These are phyloP conservation scores for Pharnaceum exiguum DNA, from an alignment of 148 eudicot species.

Conservation along the genomic window DNA sequence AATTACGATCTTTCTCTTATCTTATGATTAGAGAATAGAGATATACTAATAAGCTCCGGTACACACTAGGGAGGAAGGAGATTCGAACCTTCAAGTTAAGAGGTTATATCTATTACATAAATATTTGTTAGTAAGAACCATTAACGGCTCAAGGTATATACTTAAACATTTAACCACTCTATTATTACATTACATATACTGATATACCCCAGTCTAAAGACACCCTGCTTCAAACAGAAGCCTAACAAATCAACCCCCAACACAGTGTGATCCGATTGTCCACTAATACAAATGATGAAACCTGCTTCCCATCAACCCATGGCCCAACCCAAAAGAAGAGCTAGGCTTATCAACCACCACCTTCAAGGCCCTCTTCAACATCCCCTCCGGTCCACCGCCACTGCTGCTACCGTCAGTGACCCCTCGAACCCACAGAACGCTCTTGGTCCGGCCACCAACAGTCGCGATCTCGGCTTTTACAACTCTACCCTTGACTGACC, in stretches of 20 bases:
- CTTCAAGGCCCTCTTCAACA: slow-evolving; percentile 50
- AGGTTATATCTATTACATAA: no score
- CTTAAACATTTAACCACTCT: background rate
- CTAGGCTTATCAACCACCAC: slow-evolving; percentile 52
- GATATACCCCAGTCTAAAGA: no score
- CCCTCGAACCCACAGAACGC: slow-evolving; percentile 49
- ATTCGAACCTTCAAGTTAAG: no score
- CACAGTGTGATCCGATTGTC: background rate
- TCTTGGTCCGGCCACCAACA: slow-evolving; percentile 71
- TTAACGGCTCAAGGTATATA: background rate
- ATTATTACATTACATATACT: background rate
- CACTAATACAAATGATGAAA: slow-evolving; percentile 21
- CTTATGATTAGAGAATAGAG: no score
- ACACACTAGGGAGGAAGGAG: no score
- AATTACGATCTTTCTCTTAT: no score
- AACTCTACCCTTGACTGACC: slow-evolving; percentile 47
- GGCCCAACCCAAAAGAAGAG: slow-evolving; percentile 16
- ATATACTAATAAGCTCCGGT: no score
- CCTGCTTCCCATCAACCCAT: slow-evolving; percentile 27
- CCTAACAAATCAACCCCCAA: slow-evolving; percentile 4
- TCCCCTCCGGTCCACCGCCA: slow-evolving; percentile 35
- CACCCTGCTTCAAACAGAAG: background rate
- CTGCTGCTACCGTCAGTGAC: slow-evolving; percentile 12
- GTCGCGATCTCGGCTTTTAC: slow-evolving; percentile 77
- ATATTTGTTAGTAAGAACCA: background rate